These are phyloP conservation scores for Phytophthora capsici DNA, from an alignment of 352 stramenopile species.

Conservation along the genomic window DNA sequence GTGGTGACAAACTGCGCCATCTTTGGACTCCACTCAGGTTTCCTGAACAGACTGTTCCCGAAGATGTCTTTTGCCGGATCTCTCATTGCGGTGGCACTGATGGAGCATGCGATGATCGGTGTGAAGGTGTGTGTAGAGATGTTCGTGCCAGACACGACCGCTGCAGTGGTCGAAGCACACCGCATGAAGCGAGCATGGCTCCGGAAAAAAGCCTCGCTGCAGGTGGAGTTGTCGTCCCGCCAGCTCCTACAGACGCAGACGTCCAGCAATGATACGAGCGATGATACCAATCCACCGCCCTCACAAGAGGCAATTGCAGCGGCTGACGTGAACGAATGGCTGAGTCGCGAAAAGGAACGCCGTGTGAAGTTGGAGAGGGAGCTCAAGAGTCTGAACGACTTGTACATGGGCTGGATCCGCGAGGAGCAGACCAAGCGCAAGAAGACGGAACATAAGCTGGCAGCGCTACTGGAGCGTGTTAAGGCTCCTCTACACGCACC, in stretches of 20 bases:
- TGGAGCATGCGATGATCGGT: slow-evolving; percentile 83
- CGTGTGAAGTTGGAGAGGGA: slow-evolving; percentile 78
- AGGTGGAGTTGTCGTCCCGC: slow-evolving; percentile 72
- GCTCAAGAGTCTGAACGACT: slow-evolving; percentile 78
- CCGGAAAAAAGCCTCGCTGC: slow-evolving; percentile 77
- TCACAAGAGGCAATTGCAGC: slow-evolving; percentile 35
- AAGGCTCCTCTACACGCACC: slow-evolving; percentile 19
- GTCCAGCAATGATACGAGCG: slow-evolving; percentile 28
- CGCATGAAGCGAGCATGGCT: slow-evolving; percentile 68
- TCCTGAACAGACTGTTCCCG: slow-evolving; percentile 75
- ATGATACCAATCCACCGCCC: neutral
- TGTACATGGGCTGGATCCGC: slow-evolving; percentile 88
- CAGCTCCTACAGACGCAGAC: slow-evolving; percentile 40
- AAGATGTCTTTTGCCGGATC: slow-evolving; percentile 65
- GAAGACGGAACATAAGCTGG: slow-evolving; percentile 62
- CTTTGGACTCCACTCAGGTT: slow-evolving; percentile 91
- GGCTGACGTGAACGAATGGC: slow-evolving; percentile 72
- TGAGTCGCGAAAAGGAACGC: slow-evolving; percentile 74
- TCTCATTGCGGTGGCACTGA: slow-evolving; percentile 59
- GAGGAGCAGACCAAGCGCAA: slow-evolving; percentile 84
- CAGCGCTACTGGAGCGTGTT: slow-evolving; percentile 45
- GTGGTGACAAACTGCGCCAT: slow-evolving; percentile 96
- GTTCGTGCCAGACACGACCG: slow-evolving; percentile 74
- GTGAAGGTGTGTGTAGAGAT: slow-evolving; percentile 86
- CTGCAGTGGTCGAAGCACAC: slow-evolving; percentile 64